Evolutionary conservation across 2,329 filamentous ascomycete species (phyloP).

Genomic region (Neopestalotiopsis clavispora): DNA sequence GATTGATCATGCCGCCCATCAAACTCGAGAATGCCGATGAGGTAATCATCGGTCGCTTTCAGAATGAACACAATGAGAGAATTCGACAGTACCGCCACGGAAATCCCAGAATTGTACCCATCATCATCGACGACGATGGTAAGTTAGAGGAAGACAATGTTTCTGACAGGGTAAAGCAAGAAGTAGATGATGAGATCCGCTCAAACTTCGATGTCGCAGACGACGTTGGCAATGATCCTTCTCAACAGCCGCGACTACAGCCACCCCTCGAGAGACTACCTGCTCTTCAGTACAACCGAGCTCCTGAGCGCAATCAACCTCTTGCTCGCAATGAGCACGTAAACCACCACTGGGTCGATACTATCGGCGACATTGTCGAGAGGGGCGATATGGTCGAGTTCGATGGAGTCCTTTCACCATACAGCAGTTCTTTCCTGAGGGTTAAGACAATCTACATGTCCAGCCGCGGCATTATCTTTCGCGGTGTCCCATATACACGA

Average conservation of each 20-base stretch:
- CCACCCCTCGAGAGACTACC: too few relatives aligned
- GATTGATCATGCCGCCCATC: not conserved
- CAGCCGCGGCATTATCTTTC: slow-evolving; percentile 34
- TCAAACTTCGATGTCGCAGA: not conserved
- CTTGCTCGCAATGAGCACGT: not conserved
- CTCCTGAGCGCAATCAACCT: not conserved
- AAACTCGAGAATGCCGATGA: not conserved
- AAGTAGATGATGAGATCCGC: slow-evolving; percentile 3
- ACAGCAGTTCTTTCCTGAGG: slow-evolving; percentile 19
- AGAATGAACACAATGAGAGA: not conserved
- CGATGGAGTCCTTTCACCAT: not conserved
- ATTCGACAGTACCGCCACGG: not conserved
- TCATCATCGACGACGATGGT: slow-evolving; percentile 1
- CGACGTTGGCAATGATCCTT: not conserved
- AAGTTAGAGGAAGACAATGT: not conserved
- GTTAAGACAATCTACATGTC: slow-evolving; percentile 19
- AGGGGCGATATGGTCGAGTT: slow-evolving; percentile 13
- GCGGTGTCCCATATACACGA: slow-evolving; percentile 41
- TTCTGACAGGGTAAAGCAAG: not conserved
- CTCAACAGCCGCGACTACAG: not conserved
- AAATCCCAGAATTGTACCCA: not conserved
- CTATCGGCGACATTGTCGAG: not conserved
- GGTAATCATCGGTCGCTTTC: not conserved
- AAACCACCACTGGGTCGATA: not conserved
- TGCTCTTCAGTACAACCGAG: too few relatives aligned